Percentiles rank a stretch among this genome's conserved stretches.
Conservation (phyloP, 176 grass and related monocot genomes). For the Oryza nivara region DNA sequence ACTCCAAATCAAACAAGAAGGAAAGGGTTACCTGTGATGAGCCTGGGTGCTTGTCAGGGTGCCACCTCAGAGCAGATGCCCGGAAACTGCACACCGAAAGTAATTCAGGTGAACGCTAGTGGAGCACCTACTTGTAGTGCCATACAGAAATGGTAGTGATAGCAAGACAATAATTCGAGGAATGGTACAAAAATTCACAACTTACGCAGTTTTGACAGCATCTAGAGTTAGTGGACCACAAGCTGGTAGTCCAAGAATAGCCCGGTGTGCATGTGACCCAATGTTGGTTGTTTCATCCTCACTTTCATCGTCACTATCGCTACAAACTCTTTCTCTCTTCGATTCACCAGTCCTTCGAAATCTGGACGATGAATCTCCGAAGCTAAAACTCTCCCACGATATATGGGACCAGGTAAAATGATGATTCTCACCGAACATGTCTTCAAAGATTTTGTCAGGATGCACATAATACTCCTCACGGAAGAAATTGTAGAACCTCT, state of each 20-base stretch:
- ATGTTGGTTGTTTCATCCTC: conserved; percentile 49
- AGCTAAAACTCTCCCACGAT: conserved; percentile 71
- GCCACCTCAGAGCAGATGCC: conserved; percentile 82
- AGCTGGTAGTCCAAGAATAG: conserved; percentile 60
- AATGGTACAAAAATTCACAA: neutral
- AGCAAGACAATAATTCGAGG: neutral
- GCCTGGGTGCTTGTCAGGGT: conserved; percentile 85
- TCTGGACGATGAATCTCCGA: conserved; percentile 40
- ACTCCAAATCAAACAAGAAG: neutral
- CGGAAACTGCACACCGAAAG: conserved; percentile 57
- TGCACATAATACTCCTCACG: conserved; percentile 60
- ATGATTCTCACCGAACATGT: conserved; percentile 44
- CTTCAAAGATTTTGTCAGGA: conserved; percentile 69
- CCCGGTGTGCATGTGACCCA: conserved; percentile 68
- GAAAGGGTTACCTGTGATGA: conserved; percentile 67
- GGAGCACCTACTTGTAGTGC: neutral
- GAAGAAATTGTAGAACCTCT: conserved; percentile 52
- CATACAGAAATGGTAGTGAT: conserved; percentile 1
- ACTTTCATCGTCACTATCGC: conserved; percentile 55
- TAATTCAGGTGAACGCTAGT: conserved; percentile 25
- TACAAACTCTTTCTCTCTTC: conserved; percentile 38
- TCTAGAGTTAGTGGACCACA: conserved; percentile 67
- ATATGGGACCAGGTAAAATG: conserved; percentile 67
- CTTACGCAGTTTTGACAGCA: conserved; percentile 89
- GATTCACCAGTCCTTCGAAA: conserved; percentile 52